Evolutionary conservation across 2,329 filamentous ascomycete species (phyloP).

Genomic region (Endothia cerciana): DNA sequence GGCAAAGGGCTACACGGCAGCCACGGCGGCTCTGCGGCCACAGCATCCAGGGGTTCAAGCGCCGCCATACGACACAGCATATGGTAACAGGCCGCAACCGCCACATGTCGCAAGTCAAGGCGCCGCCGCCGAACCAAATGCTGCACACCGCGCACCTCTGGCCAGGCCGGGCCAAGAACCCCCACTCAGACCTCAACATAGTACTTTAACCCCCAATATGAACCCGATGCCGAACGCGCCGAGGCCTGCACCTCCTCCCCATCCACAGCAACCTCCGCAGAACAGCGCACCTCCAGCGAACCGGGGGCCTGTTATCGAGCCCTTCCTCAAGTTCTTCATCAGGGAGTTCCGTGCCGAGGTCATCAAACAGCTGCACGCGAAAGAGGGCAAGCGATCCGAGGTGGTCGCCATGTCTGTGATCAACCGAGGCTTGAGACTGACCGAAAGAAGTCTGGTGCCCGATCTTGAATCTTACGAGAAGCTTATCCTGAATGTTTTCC

Average conservation of each 20-base stretch:
- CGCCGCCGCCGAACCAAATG: slow-evolving; percentile 3
- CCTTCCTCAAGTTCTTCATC: slow-evolving; percentile 47
- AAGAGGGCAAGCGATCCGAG: slow-evolving; percentile 47
- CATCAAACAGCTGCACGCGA: slow-evolving; percentile 49
- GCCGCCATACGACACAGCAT: slow-evolving; percentile 39
- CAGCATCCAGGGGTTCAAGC: slow-evolving; percentile 30
- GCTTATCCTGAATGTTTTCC: slow-evolving; percentile 51
- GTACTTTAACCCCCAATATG: neutral
- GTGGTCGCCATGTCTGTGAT: slow-evolving; percentile 57
- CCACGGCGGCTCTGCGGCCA: slow-evolving; percentile 8
- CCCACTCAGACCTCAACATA: slow-evolving; percentile 6
- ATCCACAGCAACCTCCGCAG: slow-evolving; percentile 11
- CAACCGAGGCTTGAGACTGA: slow-evolving; percentile 54
- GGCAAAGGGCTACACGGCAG: slow-evolving; percentile 15
- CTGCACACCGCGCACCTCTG: slow-evolving; percentile 14
- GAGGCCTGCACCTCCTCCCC: slow-evolving; percentile 12
- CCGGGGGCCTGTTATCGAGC: slow-evolving; percentile 46
- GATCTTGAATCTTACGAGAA: slow-evolving; percentile 52
- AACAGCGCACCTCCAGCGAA: slow-evolving; percentile 18
- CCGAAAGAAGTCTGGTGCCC: slow-evolving; percentile 44
- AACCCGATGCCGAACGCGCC: slow-evolving; percentile 12
- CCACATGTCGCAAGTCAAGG: slow-evolving; percentile 5
- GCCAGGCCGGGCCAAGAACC: slow-evolving; percentile 14
- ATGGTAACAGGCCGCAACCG: slow-evolving; percentile 34
- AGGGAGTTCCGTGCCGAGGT: slow-evolving; percentile 52